Percentiles rank a stretch among this genome's conserved stretches.
These are phyloP conservation scores for Epichloe hybrida DNA, from an alignment of 2,329 filamentous ascomycete genomes.

Conservation along the genomic window DNA sequence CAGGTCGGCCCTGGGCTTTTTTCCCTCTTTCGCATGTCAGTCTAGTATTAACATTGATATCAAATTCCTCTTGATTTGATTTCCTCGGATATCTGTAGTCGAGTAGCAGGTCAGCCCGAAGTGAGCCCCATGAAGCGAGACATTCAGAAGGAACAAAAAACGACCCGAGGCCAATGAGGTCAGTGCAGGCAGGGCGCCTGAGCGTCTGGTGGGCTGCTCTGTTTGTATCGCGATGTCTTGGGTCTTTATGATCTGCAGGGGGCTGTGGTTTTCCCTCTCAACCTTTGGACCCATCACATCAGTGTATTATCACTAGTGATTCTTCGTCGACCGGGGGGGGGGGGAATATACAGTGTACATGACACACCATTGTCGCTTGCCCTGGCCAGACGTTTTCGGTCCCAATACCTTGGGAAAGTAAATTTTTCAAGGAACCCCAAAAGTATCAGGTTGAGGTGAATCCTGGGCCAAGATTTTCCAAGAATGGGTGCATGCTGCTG, in stretches of 20 bases:
- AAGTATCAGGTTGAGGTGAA: not conserved
- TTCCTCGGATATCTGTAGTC: not conserved
- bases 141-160: not conserved
- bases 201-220: not conserved
- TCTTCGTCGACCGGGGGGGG: not conserved
- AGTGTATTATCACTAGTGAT: not conserved
- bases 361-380: not conserved
- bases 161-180: not conserved
- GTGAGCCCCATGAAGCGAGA: not conserved
- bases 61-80: not conserved
- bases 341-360: not conserved
- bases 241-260: not conserved
- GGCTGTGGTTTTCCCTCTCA: too few relatives aligned
- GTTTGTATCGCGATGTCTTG: conserved; percentile 1
- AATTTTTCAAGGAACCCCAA: not conserved
- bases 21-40: too few relatives aligned
- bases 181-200: not conserved
- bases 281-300: not conserved
- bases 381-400: not conserved
- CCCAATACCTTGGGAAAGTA: not conserved
- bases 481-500: not conserved
- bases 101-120: not conserved
- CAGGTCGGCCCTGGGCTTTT: too few relatives aligned
- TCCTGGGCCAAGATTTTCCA: not conserved
- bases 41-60: too few relatives aligned